Evolutionary conservation across 164 flowering plant genomes (phyloP), one percentile per base, ranked within the genome.

Genomic region (Buxus sempervirens): DNA sequence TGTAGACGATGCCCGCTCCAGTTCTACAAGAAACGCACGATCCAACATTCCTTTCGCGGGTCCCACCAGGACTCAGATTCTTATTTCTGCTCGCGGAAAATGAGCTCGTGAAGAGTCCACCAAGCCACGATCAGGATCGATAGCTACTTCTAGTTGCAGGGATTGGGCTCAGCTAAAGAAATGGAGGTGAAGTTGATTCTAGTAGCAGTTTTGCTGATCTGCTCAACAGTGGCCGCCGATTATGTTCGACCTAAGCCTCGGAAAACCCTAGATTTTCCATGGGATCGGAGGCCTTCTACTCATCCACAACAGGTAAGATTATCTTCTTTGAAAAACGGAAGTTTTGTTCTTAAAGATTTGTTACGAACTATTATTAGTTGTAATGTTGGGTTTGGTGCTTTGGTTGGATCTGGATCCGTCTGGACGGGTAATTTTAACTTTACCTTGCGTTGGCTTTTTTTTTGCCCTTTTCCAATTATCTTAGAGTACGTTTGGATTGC

Each of bases 181-280:
- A 78, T 76, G 82, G 78, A 78, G 36, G 28, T 53, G 9, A 76
- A 73, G 26, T 19, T 68, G 62, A 21, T 65, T 10, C 69, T 71
- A 26, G 20, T 65, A 62, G 69, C 65, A 65, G 22, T 75, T 38
- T 56, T 75, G 8, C 28, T 80, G 15, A 28, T 77, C 24, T 78
- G 71, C 24, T 70, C 65, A 0, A 28, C 67, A 20, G 77, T 73
- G 15, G 64, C 61, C 0, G 83, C 79, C 6, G 93, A 86, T 20
- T 93, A 93, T 62, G 81, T 88, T 56, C 84, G 98, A 20, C 95
- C 98, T 0, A 71, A 55, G 65, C 91, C 98, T 67, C 85, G 98
- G 0, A 69, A 85, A 54, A 66, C 72, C 7, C 74, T 90, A 0
- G 62, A 78, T 14, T 81, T 90, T 36, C 87, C 85, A 60, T 85